These are phyloP conservation scores for Arthroderma sp. DNA, from an alignment of 2,329 filamentous ascomycete genomes.

Conservation along the genomic window DNA sequence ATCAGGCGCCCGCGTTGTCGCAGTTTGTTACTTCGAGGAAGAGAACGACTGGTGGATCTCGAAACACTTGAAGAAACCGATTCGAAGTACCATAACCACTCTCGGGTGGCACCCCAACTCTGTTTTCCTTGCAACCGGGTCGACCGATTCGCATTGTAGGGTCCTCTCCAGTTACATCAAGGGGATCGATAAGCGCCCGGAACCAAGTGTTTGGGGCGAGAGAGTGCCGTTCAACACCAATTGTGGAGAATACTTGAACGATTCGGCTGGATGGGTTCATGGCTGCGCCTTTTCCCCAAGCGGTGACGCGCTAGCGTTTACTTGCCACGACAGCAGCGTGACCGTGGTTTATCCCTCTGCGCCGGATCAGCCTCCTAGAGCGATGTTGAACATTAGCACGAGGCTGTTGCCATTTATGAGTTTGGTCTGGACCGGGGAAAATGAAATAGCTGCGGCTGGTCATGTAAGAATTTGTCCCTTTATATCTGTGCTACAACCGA, in stretches of 20 bases:
- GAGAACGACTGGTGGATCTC: constrained; percentile 99
- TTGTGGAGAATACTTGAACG: constrained; percentile 91
- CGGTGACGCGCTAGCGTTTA: constrained; percentile 85
- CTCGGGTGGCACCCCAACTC: constrained; percentile 97
- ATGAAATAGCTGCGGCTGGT: constrained; percentile 88
- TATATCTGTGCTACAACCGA: background rate
- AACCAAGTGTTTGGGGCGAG: constrained; percentile 86
- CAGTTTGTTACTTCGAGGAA: constrained; percentile 96
- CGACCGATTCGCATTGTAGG: constrained; percentile 91
- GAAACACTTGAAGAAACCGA: constrained; percentile 98
- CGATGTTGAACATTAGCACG: constrained; percentile 81
- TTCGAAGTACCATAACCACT: constrained; percentile 90
- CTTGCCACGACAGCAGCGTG: constrained; percentile 88
- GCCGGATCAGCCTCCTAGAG: constrained; percentile 77
- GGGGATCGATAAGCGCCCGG: constrained; percentile 74
- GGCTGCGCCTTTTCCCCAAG: constrained; percentile 84
- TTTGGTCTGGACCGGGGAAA: constrained; percentile 80
- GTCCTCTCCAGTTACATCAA: constrained; percentile 97
- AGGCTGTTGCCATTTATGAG: constrained; percentile 87
- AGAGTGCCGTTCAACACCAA: constrained; percentile 95
- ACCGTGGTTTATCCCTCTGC: constrained; percentile 91
- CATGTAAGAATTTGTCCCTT: constrained; percentile 43
- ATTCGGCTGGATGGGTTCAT: constrained; percentile 94
- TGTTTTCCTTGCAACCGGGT: constrained; percentile 83
- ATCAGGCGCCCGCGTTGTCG: constrained; percentile 87